Base-by-base conservation (phyloP, 441 rosid genomes). In the Erysimum pusillum region DNA sequence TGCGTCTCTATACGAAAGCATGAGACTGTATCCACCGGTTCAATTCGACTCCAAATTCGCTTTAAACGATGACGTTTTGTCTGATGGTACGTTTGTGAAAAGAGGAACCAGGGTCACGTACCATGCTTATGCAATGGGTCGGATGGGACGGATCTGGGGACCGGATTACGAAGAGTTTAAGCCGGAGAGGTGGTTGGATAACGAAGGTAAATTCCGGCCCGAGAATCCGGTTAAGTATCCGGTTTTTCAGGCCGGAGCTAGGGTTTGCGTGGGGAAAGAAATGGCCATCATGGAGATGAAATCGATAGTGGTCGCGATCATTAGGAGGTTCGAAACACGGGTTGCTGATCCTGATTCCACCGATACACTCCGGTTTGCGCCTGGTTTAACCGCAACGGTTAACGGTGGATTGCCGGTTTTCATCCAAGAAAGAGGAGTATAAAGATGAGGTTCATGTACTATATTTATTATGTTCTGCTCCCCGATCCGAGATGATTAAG, bases 321-420 rank as follows among this genome's bases (percentile, higher is more conserved):
- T 84, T 48, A 69, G 78, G 63, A 68, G 22, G 58, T 87, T 68
- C 17, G 46, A 81, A 15, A 60, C 63, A 35, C 82, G 51, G 48
- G 76, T 67, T 2, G 35, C 63, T 32, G 58, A 73, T 46, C 63
- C 83, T 3, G 61, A 14, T 13, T 7, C 46, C 6, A 44, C 48
- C 28, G 79, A 82, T 12, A 61, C 18, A 0, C 88, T 83, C 0
- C 82, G 76, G 76, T 93, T 91, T 39, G 71, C 82, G 0, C 89
- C 98, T 1, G 97, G 98, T 11, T 88, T 93, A 10, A 91, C 98
- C 0, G 92, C 98, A 35, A 89, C 89, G 46, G 82, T 93, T 44
- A 81, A 79, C 22, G 98, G 98, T 34, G 98, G 98, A 9, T 81
- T 93, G 2, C 90, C 82, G 69, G 87, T 84, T 42, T 8, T 57